phyloP scores from a whole-genome alignment of 2,329 filamentous ascomycete genomes.

The Fusarium drepaniforme region DNA sequence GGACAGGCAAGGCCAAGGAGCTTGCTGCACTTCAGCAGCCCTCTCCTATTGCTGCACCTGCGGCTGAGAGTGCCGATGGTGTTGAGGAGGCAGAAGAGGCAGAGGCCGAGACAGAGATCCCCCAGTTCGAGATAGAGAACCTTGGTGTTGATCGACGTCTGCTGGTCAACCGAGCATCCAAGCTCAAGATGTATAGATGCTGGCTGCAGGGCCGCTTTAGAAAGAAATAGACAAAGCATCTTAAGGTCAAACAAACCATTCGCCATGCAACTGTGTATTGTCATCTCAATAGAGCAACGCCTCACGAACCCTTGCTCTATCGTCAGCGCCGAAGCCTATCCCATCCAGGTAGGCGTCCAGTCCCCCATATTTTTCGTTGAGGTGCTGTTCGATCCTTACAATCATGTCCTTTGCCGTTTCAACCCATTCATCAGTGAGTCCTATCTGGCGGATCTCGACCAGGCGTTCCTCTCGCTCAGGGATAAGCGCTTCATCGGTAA shows the following conservation, averaged over 20 bases:
- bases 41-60: background rate
- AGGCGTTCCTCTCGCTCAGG: conserved; percentile 73
- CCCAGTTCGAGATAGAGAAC: conserved; percentile 77
- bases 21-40: conserved; percentile 21
- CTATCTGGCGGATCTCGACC: conserved; percentile 76
- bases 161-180: conserved; percentile 89
- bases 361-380: conserved; percentile 74
- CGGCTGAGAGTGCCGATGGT: conserved; percentile 8
- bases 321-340: conserved; percentile 67
- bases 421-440: conserved; percentile 80
- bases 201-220: conserved; percentile 91
- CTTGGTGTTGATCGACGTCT: conserved; percentile 89
- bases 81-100: conserved; percentile 29
- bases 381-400: conserved; percentile 65
- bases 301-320: conserved; percentile 57
- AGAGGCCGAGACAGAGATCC: conserved; percentile 36
- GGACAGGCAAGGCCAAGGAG: conserved; percentile 64
- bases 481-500: conserved; percentile 71
- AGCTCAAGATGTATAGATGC: conserved; percentile 98
- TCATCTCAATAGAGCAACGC: conserved; percentile 54
- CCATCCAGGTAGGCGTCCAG: conserved; percentile 72
- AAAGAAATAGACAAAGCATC: conserved; percentile 66
- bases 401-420: conserved; percentile 75
- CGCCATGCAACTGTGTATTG: background rate
- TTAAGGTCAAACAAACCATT: conserved; percentile 1